Evolutionary conservation across 768 basidiomycete species (phyloP).

Genomic region (Leucocoprinus leucothites): DNA sequence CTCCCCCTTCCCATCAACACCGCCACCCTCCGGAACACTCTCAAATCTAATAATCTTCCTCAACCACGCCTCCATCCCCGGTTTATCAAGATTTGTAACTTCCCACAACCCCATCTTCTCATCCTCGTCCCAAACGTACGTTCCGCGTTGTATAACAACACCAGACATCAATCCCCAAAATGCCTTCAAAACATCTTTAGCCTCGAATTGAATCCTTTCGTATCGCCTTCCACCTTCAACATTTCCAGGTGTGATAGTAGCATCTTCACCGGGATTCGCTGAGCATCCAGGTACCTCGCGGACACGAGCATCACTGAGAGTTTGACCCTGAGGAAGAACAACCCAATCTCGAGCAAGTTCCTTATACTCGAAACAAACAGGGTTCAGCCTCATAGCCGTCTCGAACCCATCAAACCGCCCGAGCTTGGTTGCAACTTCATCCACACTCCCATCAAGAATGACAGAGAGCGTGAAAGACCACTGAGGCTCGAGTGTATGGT

Average conservation of each 20-base stretch:
- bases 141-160: not conserved
- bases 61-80: constrained; percentile 3
- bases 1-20: no score
- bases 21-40: not conserved
- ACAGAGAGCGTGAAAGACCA: constrained; percentile 4
- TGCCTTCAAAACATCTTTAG: not conserved
- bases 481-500: not conserved
- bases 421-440: not conserved
- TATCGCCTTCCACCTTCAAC: not conserved
- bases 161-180: constrained; percentile 2
- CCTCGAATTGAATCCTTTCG: not conserved
- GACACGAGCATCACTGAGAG: not conserved
- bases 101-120: constrained; percentile 2
- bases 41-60: constrained; percentile 2
- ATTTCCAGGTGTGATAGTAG: no score
- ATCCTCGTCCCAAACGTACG: constrained; percentile 6
- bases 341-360: not conserved
- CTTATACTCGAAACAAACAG: constrained; percentile 1
- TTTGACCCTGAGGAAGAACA: not conserved
- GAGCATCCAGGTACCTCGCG: not conserved
- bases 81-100: not conserved
- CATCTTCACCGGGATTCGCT: not conserved
- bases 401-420: not conserved
- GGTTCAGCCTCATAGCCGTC: not conserved
- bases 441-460: not conserved